Conservation (phyloP, 768 basidiomycete genomes). For the Amanita rimosa region DNA sequence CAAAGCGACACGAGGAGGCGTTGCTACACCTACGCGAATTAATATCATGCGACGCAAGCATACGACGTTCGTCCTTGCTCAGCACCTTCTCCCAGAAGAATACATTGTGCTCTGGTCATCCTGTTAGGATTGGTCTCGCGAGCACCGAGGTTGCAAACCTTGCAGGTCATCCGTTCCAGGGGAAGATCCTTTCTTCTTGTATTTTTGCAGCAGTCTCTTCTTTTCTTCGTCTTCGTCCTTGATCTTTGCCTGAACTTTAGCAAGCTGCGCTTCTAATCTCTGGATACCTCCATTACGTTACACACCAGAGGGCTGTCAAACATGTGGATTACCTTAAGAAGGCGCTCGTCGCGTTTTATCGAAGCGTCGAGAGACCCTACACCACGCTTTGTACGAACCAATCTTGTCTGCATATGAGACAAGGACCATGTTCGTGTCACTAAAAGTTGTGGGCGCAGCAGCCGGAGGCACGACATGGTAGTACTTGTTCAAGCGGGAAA, state of each 20-base stretch:
- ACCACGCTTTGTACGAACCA: slow-evolving; percentile 13
- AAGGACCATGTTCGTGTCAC: neutral
- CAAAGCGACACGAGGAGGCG: neutral
- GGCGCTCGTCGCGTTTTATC: slow-evolving; percentile 15
- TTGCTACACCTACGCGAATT: slow-evolving; percentile 15
- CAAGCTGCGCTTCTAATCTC: slow-evolving; percentile 20
- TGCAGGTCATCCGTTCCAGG: slow-evolving; percentile 7
- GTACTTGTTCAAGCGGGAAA: neutral
- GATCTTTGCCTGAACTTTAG: slow-evolving; percentile 13
- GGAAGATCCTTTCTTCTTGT: slow-evolving; percentile 5
- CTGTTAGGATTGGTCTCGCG: neutral
- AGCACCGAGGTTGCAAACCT: neutral
- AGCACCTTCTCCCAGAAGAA: slow-evolving; percentile 20
- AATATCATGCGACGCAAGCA: slow-evolving; percentile 17
- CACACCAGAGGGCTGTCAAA: neutral
- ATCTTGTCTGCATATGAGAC: slow-evolving; percentile 8
- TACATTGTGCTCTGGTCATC: slow-evolving; percentile 9
- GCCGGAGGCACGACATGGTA: neutral
- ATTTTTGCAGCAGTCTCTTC: slow-evolving; percentile 11
- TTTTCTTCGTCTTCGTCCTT: slow-evolving; percentile 16
- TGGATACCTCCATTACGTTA: slow-evolving; percentile 6
- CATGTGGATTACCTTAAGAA: slow-evolving; percentile 13
- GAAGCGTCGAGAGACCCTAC: slow-evolving; percentile 8
- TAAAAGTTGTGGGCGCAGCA: neutral
- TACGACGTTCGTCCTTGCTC: slow-evolving; percentile 16